A percentile compares a stretch with the other conserved stretches of the same genome.
These are phyloP conservation scores for Gamarada debralockiae DNA, from an alignment of 495 filamentous ascomycete species.

Conservation along the genomic window DNA sequence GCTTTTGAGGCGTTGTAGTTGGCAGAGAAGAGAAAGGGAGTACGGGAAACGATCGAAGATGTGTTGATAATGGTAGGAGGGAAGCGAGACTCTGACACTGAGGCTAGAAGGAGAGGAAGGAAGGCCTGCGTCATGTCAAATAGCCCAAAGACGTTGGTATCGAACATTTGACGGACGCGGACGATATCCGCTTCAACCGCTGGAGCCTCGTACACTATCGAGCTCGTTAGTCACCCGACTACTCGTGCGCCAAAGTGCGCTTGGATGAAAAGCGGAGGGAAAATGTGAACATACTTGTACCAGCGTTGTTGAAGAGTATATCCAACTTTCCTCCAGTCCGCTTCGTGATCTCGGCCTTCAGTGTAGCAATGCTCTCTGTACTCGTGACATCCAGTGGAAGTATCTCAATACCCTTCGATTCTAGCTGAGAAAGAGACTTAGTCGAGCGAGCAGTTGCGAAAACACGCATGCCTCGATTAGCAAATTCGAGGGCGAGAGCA, in stretches of 20 bases:
- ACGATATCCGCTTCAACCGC: constrained; percentile 1
- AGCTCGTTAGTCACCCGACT: background rate
- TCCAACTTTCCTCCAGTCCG: constrained; percentile 53
- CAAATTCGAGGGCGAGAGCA: constrained; percentile 12
- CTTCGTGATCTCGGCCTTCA: constrained; percentile 37
- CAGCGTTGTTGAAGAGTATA: constrained; percentile 64
- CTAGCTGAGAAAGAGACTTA: constrained; percentile 39
- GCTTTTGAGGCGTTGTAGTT: constrained; percentile 6
- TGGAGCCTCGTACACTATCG: constrained; percentile 7
- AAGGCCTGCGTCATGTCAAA: constrained; percentile 38
- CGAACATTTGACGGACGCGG: constrained; percentile 29
- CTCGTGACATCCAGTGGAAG: constrained; percentile 46
- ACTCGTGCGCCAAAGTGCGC: no score
- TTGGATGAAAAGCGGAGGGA: background rate
- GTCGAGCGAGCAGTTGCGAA: constrained; percentile 47
- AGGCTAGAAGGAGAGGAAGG: constrained; percentile 35
- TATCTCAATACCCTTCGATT: constrained; percentile 40
- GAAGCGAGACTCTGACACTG: constrained; percentile 12
- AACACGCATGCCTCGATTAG: constrained; percentile 29
- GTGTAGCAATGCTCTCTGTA: constrained; percentile 41
- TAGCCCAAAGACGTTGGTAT: constrained; percentile 38
- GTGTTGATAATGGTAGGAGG: constrained; percentile 8
- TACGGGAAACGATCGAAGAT: background rate
- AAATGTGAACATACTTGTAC: constrained; percentile 13
- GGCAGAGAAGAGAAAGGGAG: constrained; percentile 6